Evolutionary conservation across 139 green algal species (phyloP).

Genomic region (Astrephomene gubernaculifera): DNA sequence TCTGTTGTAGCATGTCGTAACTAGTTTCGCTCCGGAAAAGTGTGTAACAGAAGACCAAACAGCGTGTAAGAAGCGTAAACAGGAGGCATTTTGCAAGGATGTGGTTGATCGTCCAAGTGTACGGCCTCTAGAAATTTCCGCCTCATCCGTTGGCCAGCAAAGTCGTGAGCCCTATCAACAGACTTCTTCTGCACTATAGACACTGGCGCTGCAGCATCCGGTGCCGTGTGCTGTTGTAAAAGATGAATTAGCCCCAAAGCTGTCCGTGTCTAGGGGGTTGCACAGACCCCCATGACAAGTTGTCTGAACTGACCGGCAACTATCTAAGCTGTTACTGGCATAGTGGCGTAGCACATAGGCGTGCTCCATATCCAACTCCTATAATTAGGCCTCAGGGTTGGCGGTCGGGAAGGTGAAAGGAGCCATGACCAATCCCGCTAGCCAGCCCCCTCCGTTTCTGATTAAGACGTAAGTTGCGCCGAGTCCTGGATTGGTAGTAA

Average conservation of each 20-base stretch:
- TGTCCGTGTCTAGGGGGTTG: background rate
- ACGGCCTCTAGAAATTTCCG: background rate
- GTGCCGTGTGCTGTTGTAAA: too few relatives aligned
- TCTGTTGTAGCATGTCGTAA: too few relatives aligned
- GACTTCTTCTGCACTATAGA: too few relatives aligned
- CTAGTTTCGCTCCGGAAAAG: too few relatives aligned
- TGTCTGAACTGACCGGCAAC: background rate
- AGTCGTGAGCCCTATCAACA: too few relatives aligned
- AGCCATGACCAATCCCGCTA: constrained; percentile 17
- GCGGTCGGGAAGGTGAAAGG: background rate
- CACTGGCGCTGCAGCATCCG: too few relatives aligned
- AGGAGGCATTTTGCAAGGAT: too few relatives aligned
- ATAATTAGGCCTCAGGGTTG: background rate
- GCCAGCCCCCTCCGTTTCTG: constrained; percentile 68
- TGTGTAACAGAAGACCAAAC: background rate
- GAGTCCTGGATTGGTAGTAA: too few relatives aligned
- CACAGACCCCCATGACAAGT: background rate
- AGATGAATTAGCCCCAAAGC: background rate
- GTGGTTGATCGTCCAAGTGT: too few relatives aligned
- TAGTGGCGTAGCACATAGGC: too few relatives aligned
- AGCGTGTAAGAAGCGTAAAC: too few relatives aligned
- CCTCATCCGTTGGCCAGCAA: too few relatives aligned
- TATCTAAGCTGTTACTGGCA: background rate
- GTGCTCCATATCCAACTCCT: background rate
- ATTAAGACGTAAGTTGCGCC: constrained; percentile 77